These are phyloP conservation scores for Xylariaceae sp. DNA, from an alignment of 2,329 filamentous ascomycete species.

Conservation along the genomic window DNA sequence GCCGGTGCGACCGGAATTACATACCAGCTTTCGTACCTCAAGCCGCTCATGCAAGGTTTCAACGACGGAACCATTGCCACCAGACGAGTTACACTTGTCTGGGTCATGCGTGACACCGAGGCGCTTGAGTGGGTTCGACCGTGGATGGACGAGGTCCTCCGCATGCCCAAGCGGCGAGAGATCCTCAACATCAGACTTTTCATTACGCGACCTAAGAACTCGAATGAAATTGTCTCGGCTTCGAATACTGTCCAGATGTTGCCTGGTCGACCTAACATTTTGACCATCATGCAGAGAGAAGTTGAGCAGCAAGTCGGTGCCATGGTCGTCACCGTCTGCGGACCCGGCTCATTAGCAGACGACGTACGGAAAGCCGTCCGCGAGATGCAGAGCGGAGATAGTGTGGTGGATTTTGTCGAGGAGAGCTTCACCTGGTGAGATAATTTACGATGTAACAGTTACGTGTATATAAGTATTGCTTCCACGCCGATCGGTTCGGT, in stretches of 20 bases:
- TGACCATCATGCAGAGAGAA: slow-evolving; percentile 74
- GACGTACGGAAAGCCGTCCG: slow-evolving; percentile 68
- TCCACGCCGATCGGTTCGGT: too few relatives aligned
- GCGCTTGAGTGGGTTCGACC: slow-evolving; percentile 89
- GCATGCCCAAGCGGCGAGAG: slow-evolving; percentile 74
- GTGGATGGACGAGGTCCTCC: slow-evolving; percentile 71
- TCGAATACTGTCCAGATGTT: slow-evolving; percentile 85
- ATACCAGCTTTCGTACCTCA: slow-evolving; percentile 85
- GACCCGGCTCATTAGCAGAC: slow-evolving; percentile 68
- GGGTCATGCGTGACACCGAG: slow-evolving; percentile 87
- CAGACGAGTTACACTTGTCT: slow-evolving; percentile 75
- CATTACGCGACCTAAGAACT: slow-evolving; percentile 78
- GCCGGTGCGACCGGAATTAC: slow-evolving; percentile 93
- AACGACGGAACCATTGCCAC: slow-evolving; percentile 70
- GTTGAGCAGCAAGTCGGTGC: slow-evolving; percentile 77
- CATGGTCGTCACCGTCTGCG: slow-evolving; percentile 80
- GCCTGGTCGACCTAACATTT: slow-evolving; percentile 79
- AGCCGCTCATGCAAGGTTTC: slow-evolving; percentile 66
- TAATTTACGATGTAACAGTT: too few relatives aligned
- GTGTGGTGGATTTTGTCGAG: slow-evolving; percentile 68
- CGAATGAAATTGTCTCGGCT: slow-evolving; percentile 72
- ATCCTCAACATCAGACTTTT: slow-evolving; percentile 84
- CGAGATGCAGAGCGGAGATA: slow-evolving; percentile 53
- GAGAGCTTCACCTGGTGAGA: slow-evolving; percentile 66
- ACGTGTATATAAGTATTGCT: too few relatives aligned